A percentile compares a stretch with the other conserved stretches of the same genome.
These are phyloP conservation scores for Naegleria fowleri DNA, from an alignment of 208 protist species.

Conservation along the genomic window DNA sequence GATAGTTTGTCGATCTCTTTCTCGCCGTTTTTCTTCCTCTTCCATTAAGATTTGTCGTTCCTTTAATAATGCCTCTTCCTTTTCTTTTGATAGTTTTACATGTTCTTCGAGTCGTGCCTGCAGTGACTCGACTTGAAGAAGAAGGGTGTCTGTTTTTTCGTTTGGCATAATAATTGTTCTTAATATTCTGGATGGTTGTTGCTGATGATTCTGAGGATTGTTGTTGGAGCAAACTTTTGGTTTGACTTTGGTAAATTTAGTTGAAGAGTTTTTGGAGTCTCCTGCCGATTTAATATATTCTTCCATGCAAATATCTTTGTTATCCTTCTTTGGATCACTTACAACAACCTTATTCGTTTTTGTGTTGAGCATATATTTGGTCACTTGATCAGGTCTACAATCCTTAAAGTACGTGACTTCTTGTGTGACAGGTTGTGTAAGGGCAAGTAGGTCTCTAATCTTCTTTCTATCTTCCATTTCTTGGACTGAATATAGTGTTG, in stretches of 20 bases:
- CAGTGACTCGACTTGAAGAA: conserved; percentile 12
- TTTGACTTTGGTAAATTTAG: not conserved
- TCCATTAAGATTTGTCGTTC: not conserved
- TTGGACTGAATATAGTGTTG: not conserved
- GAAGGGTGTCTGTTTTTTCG: conserved; percentile 11
- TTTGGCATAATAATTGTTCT: conserved; percentile 10
- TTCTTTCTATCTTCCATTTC: conserved; percentile 20
- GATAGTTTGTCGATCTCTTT: not conserved
- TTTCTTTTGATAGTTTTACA: not conserved
- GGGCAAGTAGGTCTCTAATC: not conserved
- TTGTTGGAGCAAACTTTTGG: not conserved
- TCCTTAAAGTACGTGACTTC: conserved; percentile 18
- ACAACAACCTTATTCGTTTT: not conserved
- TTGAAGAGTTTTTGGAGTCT: not conserved
- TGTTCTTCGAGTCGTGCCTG: not conserved
- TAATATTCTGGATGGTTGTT: not conserved
- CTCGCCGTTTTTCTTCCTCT: not conserved
- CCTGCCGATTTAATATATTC: not conserved
- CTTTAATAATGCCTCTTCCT: not conserved
- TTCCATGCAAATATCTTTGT: not conserved
- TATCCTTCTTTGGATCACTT: not conserved
- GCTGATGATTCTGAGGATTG: not conserved
- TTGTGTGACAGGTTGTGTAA: not conserved
- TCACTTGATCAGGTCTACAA: conserved; percentile 17
- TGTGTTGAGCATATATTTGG: not conserved